A percentile compares a stretch with the other conserved stretches of the same genome.
These are phyloP conservation scores for Isoetes taiwanensis DNA, from an alignment of 75 land plant genomes.

Conservation along the genomic window DNA sequence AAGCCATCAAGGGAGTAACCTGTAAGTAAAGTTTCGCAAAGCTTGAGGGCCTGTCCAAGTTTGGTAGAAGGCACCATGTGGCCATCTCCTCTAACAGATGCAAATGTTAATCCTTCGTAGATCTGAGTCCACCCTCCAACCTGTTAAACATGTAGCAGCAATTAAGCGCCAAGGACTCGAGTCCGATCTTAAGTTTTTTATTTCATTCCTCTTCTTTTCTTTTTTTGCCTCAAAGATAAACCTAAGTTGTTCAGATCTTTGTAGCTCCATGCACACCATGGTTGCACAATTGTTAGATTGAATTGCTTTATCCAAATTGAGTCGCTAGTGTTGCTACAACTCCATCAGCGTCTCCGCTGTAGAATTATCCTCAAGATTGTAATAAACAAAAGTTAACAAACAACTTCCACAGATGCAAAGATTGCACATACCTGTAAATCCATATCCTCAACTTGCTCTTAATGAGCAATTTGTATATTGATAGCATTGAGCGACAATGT, in stretches of 20 bases:
- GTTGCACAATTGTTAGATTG: too few species aligned
- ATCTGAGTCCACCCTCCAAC: constrained; percentile 46
- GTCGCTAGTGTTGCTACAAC: constrained; percentile 33
- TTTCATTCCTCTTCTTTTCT: too few species aligned
- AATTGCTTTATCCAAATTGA: too few species aligned
- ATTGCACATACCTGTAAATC: constrained; percentile 38
- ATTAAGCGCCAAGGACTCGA: too few species aligned
- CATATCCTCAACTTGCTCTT: constrained; percentile 20
- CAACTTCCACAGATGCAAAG: neutral
- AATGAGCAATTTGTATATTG: constrained; percentile 21
- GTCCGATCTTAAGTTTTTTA: too few species aligned
- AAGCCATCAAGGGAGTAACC: constrained; percentile 49
- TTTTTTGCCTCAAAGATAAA: too few species aligned
- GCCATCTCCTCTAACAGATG: constrained; percentile 75
- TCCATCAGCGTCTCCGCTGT: constrained; percentile 48
- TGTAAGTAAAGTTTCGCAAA: constrained; percentile 32
- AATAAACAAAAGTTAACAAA: neutral
- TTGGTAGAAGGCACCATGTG: constrained; percentile 67
- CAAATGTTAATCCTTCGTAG: constrained; percentile 49
- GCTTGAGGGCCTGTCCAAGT: constrained; percentile 28
- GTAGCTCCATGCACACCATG: too few species aligned
- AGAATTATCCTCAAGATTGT: constrained; percentile 2
- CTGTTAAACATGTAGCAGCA: too few species aligned
- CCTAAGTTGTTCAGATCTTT: too few species aligned
- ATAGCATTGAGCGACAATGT: constrained; percentile 23